A percentile compares a stretch with the other conserved stretches of the same genome.
Evolutionary conservation across 805 yeast genomes (phyloP).

Genomic region (Hemisphaericaspora nanyangensis): DNA sequence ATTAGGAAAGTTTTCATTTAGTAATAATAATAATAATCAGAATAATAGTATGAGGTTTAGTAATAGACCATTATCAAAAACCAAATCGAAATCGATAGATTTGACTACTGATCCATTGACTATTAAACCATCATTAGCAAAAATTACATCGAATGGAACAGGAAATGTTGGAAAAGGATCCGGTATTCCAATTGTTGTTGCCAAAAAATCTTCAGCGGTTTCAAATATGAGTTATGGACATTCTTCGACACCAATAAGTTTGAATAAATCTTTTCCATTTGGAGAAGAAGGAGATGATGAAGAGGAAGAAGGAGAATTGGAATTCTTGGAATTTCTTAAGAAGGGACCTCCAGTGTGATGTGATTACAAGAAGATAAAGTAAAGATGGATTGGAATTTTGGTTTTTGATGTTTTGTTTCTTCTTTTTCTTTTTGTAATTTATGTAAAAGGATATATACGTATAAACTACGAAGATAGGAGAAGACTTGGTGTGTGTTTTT

Average conservation of each 20-base stretch:
- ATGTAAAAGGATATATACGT: too few species aligned
- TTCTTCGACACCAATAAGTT: neutral
- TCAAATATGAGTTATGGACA: neutral
- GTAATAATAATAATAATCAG: neutral
- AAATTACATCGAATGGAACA: neutral
- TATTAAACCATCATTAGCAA: too few species aligned
- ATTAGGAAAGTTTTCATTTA: neutral
- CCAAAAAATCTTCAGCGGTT: neutral
- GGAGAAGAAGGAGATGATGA: constrained; percentile 6
- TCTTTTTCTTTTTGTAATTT: too few species aligned
- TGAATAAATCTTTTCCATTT: neutral
- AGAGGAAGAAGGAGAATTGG: constrained; percentile 36
- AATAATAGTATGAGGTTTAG: neutral
- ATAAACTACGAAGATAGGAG: too few species aligned
- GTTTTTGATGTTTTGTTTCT: too few species aligned
- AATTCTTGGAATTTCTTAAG: constrained; percentile 44
- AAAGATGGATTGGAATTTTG: too few species aligned
- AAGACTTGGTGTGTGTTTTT: too few species aligned
- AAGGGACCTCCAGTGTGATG: constrained; percentile 22
- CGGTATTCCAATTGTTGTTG: neutral
- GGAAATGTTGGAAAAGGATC: neutral
- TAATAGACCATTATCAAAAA: neutral
- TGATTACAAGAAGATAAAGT: too few species aligned
- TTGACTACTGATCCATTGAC: neutral
- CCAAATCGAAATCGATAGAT: neutral